Conservation (phyloP, 1,284 basidiomycete species). For the Ustilago tritici region DNA sequence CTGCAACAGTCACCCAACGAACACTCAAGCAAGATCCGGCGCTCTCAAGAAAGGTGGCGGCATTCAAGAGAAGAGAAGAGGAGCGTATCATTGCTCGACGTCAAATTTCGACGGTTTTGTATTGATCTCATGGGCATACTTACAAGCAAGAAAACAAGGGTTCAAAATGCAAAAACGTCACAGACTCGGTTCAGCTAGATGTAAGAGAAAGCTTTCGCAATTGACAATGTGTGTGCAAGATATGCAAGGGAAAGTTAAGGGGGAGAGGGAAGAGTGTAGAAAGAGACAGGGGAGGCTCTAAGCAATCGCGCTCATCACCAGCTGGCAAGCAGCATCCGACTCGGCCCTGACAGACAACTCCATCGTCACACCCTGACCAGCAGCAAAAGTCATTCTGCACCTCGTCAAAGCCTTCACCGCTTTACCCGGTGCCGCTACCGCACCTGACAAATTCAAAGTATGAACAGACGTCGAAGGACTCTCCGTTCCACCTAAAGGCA, state of each 20-base stretch:
- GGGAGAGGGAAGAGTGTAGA: not conserved
- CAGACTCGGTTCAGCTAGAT: not conserved
- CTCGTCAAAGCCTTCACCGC: constrained; percentile 91
- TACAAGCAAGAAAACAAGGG: not conserved
- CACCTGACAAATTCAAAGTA: constrained; percentile 90
- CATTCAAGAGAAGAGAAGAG: constrained; percentile 49
- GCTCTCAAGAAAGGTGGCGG: constrained; percentile 41
- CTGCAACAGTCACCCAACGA: constrained; percentile 16
- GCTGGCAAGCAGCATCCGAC: constrained; percentile 82
- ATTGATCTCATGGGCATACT: constrained; percentile 12
- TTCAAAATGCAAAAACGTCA: not conserved
- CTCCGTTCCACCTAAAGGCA: constrained; percentile 79
- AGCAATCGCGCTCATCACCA: constrained; percentile 88
- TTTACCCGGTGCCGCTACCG: constrained; percentile 82
- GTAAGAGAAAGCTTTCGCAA: constrained; percentile 3
- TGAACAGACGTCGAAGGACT: constrained; percentile 82
- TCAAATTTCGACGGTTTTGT: constrained; percentile 34
- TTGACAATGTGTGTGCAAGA: constrained; percentile 10
- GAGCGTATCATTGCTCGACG: constrained; percentile 34
- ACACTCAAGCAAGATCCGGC: constrained; percentile 31
- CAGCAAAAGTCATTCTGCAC: constrained; percentile 93
- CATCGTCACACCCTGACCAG: constrained; percentile 91
- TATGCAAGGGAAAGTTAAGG: not conserved
- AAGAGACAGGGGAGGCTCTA: constrained; percentile 15
- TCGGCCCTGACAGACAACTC: constrained; percentile 94